Conservation (phyloP, 306 rosid genomes). For the Sophora flavescens region DNA sequence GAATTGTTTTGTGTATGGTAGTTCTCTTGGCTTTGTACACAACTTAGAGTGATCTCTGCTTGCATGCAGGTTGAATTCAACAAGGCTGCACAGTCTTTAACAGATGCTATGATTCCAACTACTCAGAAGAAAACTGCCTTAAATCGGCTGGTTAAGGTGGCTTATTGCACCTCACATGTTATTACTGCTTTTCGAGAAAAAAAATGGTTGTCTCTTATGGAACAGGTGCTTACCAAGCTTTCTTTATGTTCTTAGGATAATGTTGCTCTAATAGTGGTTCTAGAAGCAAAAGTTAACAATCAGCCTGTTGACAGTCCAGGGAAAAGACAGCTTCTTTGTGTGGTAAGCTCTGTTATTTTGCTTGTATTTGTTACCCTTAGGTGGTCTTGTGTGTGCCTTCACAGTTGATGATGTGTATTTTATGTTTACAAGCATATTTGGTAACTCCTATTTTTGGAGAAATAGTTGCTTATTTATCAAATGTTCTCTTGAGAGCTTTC, state of each 20-base stretch:
- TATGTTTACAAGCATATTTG: neutral
- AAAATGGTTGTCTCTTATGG: neutral
- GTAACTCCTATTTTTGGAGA: neutral
- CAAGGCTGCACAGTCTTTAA: constrained; percentile 98
- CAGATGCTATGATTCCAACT: constrained; percentile 89
- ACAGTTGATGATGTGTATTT: constrained; percentile 5
- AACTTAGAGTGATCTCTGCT: constrained; percentile 22
- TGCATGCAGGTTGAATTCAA: constrained; percentile 94
- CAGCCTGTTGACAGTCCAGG: constrained; percentile 88
- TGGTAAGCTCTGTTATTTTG: constrained; percentile 62
- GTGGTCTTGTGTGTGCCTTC: constrained; percentile 21
- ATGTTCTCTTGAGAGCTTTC: neutral
- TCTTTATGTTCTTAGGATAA: constrained; percentile 74
- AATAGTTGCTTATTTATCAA: too few relatives aligned
- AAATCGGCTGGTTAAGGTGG: constrained; percentile 87
- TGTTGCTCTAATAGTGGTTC: constrained; percentile 95
- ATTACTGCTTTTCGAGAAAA: neutral
- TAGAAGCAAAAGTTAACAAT: constrained; percentile 93
- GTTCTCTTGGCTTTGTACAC: constrained; percentile 31
- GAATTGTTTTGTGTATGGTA: constrained; percentile 23
- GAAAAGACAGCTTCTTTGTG: constrained; percentile 98
- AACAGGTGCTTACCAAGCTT: constrained; percentile 38
- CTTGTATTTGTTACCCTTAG: constrained; percentile 22
- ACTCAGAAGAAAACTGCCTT: constrained; percentile 94
- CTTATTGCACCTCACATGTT: constrained; percentile 20